Conservation (phyloP, 1,284 basidiomycete species). For the Cryptococcus sp. region DNA sequence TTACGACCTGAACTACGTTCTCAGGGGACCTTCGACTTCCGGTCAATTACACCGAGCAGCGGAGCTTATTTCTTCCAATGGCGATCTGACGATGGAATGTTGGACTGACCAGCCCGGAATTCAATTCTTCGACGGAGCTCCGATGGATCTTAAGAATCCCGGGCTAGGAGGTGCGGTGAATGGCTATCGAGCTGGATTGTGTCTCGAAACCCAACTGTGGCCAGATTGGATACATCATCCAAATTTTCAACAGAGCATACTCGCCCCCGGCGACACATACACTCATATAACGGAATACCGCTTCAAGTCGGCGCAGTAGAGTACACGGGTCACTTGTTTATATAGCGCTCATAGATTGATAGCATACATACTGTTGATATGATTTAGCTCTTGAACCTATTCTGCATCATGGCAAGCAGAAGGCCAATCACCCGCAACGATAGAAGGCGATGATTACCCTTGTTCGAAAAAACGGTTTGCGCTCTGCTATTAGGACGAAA, state of each 20-base stretch:
- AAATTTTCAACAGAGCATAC: conserved; percentile 6
- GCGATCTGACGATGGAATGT: conserved; percentile 17
- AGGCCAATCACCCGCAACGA: no score
- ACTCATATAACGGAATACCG: conserved; percentile 13
- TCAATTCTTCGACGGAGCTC: conserved; percentile 16
- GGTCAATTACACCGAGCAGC: conserved; percentile 11
- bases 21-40: conserved; percentile 1
- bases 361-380: no score
- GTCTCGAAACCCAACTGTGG: conserved; percentile 15
- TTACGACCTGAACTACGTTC: conserved; percentile 16
- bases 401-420: no score
- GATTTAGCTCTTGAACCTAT: no score
- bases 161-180: conserved; percentile 10
- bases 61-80: conserved; percentile 13
- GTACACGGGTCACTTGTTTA: no score
- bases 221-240: conserved; percentile 15
- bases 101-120: conserved; percentile 21
- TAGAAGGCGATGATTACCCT: no score
- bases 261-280: conserved; percentile 14
- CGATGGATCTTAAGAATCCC: conserved; percentile 14
- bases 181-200: conserved; percentile 11
- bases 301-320: background rate
- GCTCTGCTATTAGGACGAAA: no score
- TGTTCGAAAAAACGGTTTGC: no score
- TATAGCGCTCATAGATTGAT: no score